Percentiles rank a stretch among this genome's conserved stretches.
Evolutionary conservation across 73 alveolate species (phyloP).

Genomic region (Effrenium voratum): DNA sequence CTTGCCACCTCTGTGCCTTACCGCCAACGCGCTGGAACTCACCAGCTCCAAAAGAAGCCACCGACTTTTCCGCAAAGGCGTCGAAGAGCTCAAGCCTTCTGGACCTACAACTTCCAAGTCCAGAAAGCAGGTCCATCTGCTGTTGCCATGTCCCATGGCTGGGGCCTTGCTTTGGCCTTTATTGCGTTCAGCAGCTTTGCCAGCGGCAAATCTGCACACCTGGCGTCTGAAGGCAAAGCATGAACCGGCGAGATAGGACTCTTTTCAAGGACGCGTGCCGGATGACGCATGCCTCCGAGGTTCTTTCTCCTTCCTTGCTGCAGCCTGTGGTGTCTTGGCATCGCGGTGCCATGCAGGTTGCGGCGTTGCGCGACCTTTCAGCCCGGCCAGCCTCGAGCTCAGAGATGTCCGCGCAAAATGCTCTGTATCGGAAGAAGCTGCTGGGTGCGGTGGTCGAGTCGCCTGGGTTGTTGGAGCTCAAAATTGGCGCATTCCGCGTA

Average conservation of each 20-base stretch:
- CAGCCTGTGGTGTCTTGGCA: not conserved
- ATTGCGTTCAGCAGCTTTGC: constrained; percentile 44
- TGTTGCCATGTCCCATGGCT: too few relatives aligned
- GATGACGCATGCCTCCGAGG: not conserved
- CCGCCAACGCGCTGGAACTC: constrained; percentile 21
- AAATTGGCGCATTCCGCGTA: not conserved
- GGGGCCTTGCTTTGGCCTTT: constrained; percentile 65
- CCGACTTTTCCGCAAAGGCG: constrained; percentile 12
- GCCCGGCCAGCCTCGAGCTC: constrained; percentile 15
- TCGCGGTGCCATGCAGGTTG: not conserved
- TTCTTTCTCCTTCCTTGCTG: not conserved
- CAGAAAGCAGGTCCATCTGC: not conserved
- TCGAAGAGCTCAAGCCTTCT: constrained; percentile 42
- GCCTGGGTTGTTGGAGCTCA: not conserved
- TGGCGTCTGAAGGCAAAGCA: not conserved
- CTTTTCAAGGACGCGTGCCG: not conserved
- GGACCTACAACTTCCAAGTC: not conserved
- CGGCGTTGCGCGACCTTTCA: not conserved
- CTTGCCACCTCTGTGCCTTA: not conserved
- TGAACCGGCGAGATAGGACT: not conserved
- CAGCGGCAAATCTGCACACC: constrained; percentile 11
- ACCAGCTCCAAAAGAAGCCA: not conserved
- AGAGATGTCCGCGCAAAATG: constrained; percentile 38
- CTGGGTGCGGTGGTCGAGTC: constrained; percentile 8
- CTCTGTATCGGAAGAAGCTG: constrained; percentile 47